Conservation (phyloP, 2,329 filamentous ascomycete genomes). For the Alternaria gansuensis region DNA sequence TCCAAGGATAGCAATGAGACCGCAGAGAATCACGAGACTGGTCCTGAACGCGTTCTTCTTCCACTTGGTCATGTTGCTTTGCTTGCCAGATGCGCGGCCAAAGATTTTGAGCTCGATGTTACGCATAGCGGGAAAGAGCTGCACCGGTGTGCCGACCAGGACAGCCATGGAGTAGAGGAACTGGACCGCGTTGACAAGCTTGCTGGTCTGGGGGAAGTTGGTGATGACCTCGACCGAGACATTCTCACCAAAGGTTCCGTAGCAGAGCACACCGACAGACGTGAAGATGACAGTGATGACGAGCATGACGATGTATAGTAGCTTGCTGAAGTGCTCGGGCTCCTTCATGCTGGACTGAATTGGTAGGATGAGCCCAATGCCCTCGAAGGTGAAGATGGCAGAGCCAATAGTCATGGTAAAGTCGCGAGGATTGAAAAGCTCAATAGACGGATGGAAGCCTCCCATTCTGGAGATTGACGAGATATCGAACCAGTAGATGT, state of each 20-base stretch:
- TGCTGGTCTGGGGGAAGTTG: slow-evolving; percentile 75
- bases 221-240: slow-evolving; percentile 79
- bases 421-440: slow-evolving; percentile 72
- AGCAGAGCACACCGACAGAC: slow-evolving; percentile 75
- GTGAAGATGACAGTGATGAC: slow-evolving; percentile 78
- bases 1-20: slow-evolving; percentile 68
- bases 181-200: slow-evolving; percentile 78
- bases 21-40: slow-evolving; percentile 65
- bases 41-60: slow-evolving; percentile 76
- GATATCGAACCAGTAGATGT: slow-evolving; percentile 78
- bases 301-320: slow-evolving; percentile 74
- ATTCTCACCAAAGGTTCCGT: slow-evolving; percentile 73
- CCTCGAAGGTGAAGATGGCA: slow-evolving; percentile 81
- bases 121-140: slow-evolving; percentile 76
- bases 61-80: slow-evolving; percentile 72
- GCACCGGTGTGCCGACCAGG: slow-evolving; percentile 76
- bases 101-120: slow-evolving; percentile 76
- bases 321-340: slow-evolving; percentile 71
- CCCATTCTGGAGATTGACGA: slow-evolving; percentile 60
- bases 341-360: slow-evolving; percentile 79
- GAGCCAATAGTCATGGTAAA: slow-evolving; percentile 77
- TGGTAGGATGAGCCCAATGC: slow-evolving; percentile 78
- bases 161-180: slow-evolving; percentile 78
- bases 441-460: slow-evolving; percentile 69
- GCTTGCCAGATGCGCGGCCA: slow-evolving; percentile 72